These are phyloP conservation scores for Carex pumila DNA, from an alignment of 176 grass and related monocot species.

Conservation along the genomic window DNA sequence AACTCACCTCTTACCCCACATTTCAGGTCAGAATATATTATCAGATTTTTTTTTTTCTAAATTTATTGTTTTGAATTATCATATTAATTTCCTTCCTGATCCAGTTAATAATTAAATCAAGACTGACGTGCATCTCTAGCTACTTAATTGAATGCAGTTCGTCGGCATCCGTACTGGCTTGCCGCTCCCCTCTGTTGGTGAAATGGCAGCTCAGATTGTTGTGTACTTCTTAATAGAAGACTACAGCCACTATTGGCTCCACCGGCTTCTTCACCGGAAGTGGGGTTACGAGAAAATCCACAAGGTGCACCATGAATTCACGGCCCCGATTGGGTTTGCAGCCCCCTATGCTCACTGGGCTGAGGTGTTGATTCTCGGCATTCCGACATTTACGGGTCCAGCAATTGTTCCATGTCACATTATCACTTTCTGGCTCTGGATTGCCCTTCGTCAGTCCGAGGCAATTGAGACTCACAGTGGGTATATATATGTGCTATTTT, in stretches of 20 bases:
- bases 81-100: too few relatives aligned
- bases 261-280: constrained; percentile 62
- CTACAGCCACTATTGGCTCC: constrained; percentile 83
- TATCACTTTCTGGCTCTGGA: constrained; percentile 89
- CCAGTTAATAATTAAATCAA: too few relatives aligned
- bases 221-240: constrained; percentile 95
- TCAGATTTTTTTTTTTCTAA: neutral
- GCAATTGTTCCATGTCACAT: constrained; percentile 70
- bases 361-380: constrained; percentile 71
- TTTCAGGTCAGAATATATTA: constrained; percentile 54
- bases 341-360: constrained; percentile 84
- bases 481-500: constrained; percentile 16
- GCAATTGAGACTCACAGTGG: constrained; percentile 86
- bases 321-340: constrained; percentile 69
- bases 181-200: constrained; percentile 59
- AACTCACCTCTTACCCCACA: constrained; percentile 60
- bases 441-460: constrained; percentile 65
- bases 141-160: constrained; percentile 38
- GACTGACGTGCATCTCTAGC: neutral
- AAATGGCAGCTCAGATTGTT: constrained; percentile 53
- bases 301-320: constrained; percentile 82
- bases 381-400: constrained; percentile 60
- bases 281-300: constrained; percentile 84
- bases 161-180: constrained; percentile 61
- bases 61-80: neutral